These are phyloP conservation scores for Calonectria hongkongensis DNA, from an alignment of 2,329 filamentous ascomycete genomes.

Conservation along the genomic window DNA sequence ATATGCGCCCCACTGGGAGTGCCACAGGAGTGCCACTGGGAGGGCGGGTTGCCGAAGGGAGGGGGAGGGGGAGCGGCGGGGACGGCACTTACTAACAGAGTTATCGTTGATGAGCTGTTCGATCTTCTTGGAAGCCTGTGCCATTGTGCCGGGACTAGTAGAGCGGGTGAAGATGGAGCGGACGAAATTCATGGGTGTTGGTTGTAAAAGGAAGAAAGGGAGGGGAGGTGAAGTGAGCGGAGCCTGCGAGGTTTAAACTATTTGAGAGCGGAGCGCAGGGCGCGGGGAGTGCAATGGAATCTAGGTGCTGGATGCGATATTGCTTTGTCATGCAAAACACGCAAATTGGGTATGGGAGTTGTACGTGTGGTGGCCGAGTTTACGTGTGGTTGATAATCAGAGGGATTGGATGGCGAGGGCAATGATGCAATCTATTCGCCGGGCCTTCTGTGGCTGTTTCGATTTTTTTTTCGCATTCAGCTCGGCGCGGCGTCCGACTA, in stretches of 20 bases:
- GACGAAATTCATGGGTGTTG: conserved; percentile 77
- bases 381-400: conserved; percentile 35
- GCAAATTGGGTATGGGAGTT: conserved; percentile 2
- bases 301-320: neutral
- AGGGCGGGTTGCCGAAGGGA: neutral
- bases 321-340: conserved; percentile 48
- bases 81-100: conserved; percentile 79
- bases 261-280: neutral
- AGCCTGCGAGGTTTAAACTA: conserved; percentile 45
- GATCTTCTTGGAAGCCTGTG: conserved; percentile 88
- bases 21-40: neutral
- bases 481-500: neutral
- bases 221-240: conserved; percentile 27
- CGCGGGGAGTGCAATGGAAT: conserved; percentile 1
- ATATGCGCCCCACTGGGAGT: conserved; percentile 24
- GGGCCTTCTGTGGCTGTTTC: conserved; percentile 11
- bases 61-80: conserved; percentile 13
- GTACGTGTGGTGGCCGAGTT: conserved; percentile 19
- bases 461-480: conserved; percentile 15
- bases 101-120: conserved; percentile 93
- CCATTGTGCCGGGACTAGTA: conserved; percentile 81
- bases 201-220: conserved; percentile 17
- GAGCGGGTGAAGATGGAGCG: conserved; percentile 81
- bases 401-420: conserved; percentile 27
- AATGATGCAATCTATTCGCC: conserved; percentile 53